Base-by-base conservation (phyloP, 176 grass and related monocot species). In the Oropetium thomaeum region DNA sequence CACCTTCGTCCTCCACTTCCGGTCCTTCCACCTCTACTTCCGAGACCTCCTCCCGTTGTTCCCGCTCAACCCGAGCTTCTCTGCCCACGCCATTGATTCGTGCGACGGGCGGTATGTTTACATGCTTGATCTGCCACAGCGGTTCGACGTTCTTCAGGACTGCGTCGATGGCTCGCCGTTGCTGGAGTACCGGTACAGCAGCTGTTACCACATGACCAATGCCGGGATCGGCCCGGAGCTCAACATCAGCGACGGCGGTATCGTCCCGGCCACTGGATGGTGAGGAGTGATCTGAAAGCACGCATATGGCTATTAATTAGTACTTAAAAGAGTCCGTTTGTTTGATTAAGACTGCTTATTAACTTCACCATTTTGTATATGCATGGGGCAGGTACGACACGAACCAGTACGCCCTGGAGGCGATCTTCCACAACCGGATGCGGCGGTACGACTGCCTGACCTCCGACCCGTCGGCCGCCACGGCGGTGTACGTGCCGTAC, bases 401-500 rank as follows among this genome's bases (percentile, higher is more conserved):
- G 11, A 80, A 87, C 22, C 89, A 91, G 48, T 91, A 87, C 73
- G 67, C 81, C 2, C 62, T 91, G 34, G 89, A 91, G 47, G 80
- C 87, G 49, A 87, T 91, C 77, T 78, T 87, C 71, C 84, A 91
- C 74, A 84, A 84, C 60, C 71, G 77, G 28, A 87, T 91, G 89
- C 70, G 80, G 48, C 85, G 55, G 61, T 91, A 91, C 61, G 80
- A 73, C 8, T 91, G 89, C 76, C 77, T 71, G 25, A 91, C 89
- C 17, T 41, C 16, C 70, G 80, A 85, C 77, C 65, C 68, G 5
- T 61, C 85, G 32, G 58, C 48, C 7, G 89, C 89, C 3, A 38
- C 31, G 0, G 81, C 81, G 7, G 25, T 84, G 45, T 80, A 66
- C 42, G 76, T 84, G 4, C 86, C 81, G 3, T 88, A 42, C 53